A percentile compares a stretch with the other conserved stretches of the same genome.
Conservation (phyloP, 495 filamentous ascomycete species). For the Bryoglossum gracile region DNA sequence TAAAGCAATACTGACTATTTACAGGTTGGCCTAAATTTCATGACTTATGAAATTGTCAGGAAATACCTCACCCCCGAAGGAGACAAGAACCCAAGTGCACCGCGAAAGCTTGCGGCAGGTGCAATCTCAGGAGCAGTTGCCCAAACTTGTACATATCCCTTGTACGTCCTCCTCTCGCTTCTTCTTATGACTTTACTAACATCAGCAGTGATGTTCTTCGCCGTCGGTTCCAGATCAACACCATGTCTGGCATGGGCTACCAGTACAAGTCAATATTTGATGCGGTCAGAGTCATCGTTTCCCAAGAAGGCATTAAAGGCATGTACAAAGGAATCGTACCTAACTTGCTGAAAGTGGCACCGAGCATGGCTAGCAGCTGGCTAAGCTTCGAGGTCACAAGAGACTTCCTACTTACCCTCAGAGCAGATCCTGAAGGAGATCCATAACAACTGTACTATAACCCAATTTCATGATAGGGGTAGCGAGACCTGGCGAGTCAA, state of each 20-base stretch:
- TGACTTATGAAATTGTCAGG: conserved; percentile 88
- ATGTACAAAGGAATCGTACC: conserved; percentile 48
- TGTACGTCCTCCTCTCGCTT: no score
- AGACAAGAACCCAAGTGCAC: conserved; percentile 69
- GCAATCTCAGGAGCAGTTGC: conserved; percentile 93
- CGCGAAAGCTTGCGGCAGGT: conserved; percentile 79
- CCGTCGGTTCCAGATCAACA: conserved; percentile 95
- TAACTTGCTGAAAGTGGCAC: conserved; percentile 92
- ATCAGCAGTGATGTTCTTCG: conserved; percentile 77
- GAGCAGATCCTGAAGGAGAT: conserved; percentile 33
- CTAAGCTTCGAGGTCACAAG: conserved; percentile 90
- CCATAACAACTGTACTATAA: neutral
- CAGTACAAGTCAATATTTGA: conserved; percentile 83
- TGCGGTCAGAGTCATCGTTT: conserved; percentile 72
- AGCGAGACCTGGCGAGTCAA: conserved; percentile 3
- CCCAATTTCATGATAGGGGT: conserved; percentile 14
- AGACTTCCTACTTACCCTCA: conserved; percentile 67
- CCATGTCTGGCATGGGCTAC: conserved; percentile 98
- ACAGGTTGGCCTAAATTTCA: conserved; percentile 94
- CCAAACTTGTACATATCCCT: conserved; percentile 96
- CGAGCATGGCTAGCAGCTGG: conserved; percentile 98
- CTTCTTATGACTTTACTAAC: no score
- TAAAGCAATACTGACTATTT: conserved; percentile 7
- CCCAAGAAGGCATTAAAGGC: conserved; percentile 60
- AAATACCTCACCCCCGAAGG: conserved; percentile 82